A percentile compares a stretch with the other conserved stretches of the same genome.
These are phyloP conservation scores for Chlamydomonas sp. DNA, from an alignment of 139 green algal genomes.

Conservation along the genomic window DNA sequence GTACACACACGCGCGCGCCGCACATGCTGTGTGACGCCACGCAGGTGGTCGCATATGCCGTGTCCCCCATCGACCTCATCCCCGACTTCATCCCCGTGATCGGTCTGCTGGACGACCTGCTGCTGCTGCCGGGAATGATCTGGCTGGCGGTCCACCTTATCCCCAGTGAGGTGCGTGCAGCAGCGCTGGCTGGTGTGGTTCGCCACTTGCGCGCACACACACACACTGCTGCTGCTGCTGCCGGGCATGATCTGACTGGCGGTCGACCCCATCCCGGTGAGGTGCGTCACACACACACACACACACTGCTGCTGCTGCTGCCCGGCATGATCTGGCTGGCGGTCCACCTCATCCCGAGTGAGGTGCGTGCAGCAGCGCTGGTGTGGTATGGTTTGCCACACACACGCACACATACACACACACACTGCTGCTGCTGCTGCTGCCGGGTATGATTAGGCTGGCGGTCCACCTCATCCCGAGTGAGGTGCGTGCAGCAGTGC, in stretches of 20 bases:
- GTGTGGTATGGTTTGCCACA: too few relatives aligned
- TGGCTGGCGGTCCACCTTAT: conserved; percentile 29
- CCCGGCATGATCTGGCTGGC: conserved; percentile 29
- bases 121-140: conserved; percentile 42
- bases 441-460: conserved; percentile 34
- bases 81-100: conserved; percentile 53
- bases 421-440: conserved; percentile 49
- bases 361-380: too few relatives aligned
- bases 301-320: conserved; percentile 52
- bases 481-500: too few relatives aligned
- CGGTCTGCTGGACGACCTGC: conserved; percentile 40
- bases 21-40: too few relatives aligned
- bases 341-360: conserved; percentile 26
- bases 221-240: too few relatives aligned
- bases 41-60: conserved; percentile 16
- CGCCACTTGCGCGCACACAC: too few relatives aligned
- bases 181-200: too few relatives aligned
- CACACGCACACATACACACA: too few relatives aligned
- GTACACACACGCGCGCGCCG: too few relatives aligned
- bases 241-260: too few relatives aligned
- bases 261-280: too few relatives aligned
- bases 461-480: conserved; percentile 29
- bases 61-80: conserved; percentile 45
- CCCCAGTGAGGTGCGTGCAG: conserved; percentile 22
- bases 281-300: too few relatives aligned